Percentiles rank a stretch among this genome's conserved stretches.
Evolutionary conservation across 352 stramenopile species (phyloP).

Genomic region (Globisporangium middletonii): DNA sequence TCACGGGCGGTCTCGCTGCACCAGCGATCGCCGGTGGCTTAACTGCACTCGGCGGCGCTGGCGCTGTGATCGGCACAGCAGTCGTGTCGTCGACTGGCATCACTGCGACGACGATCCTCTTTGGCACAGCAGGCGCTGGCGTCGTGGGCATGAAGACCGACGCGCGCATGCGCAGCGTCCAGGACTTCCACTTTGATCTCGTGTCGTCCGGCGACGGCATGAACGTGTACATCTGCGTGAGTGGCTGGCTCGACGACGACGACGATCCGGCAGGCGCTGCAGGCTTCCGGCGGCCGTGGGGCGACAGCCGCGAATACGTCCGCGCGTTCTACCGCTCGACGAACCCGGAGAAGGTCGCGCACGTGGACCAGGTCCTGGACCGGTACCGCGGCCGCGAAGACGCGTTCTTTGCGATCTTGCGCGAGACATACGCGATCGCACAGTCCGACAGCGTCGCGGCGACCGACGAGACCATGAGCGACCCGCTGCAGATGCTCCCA

Average conservation of each 20-base stretch:
- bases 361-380: slow-evolving; percentile 76
- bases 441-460: slow-evolving; percentile 12
- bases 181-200: slow-evolving; percentile 81
- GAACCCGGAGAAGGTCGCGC: slow-evolving; percentile 69
- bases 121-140: slow-evolving; percentile 72
- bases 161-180: slow-evolving; percentile 58
- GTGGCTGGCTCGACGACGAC: slow-evolving; percentile 79
- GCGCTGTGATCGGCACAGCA: slow-evolving; percentile 50
- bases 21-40: slow-evolving; percentile 59
- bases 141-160: slow-evolving; percentile 81
- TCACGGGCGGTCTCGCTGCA: slow-evolving; percentile 63
- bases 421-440: slow-evolving; percentile 42
- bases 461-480: background rate
- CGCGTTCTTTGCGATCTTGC: slow-evolving; percentile 73
- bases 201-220: slow-evolving; percentile 75
- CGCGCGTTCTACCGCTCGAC: slow-evolving; percentile 61
- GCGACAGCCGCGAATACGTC: slow-evolving; percentile 74
- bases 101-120: slow-evolving; percentile 70
- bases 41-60: slow-evolving; percentile 52
- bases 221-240: slow-evolving; percentile 88
- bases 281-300: slow-evolving; percentile 73
- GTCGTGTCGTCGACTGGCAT: slow-evolving; percentile 47
- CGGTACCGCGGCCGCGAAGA: slow-evolving; percentile 80
- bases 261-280: slow-evolving; percentile 38
- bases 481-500: slow-evolving; percentile 36